These are phyloP conservation scores for Rosa persica DNA, from an alignment of 306 rosid genomes.

Conservation along the genomic window DNA sequence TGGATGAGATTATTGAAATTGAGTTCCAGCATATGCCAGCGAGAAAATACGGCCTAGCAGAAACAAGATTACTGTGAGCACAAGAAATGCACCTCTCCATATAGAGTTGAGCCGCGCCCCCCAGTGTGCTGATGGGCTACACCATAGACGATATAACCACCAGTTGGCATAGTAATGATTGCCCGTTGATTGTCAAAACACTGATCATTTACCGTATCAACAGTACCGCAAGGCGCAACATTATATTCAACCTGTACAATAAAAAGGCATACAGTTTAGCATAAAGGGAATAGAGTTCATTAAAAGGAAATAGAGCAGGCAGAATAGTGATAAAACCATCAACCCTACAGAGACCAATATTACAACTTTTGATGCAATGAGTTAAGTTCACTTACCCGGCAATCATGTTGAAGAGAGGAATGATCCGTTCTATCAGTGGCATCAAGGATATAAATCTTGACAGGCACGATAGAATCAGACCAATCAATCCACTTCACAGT, in stretches of 20 bases:
- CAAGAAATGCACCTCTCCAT: constrained; percentile 54
- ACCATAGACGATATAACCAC: constrained; percentile 68
- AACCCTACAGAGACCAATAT: not conserved
- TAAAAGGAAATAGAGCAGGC: not conserved
- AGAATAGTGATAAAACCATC: not conserved
- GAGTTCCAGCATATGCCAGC: not conserved
- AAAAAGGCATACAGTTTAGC: constrained; percentile 5
- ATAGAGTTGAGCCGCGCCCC: constrained; percentile 57
- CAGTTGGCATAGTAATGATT: constrained; percentile 35
- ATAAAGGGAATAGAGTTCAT: not conserved
- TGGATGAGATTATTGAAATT: not conserved
- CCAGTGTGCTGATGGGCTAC: constrained; percentile 84
- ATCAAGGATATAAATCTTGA: constrained; percentile 60
- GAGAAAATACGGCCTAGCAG: not conserved
- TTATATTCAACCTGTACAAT: constrained; percentile 56
- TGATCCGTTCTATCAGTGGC: constrained; percentile 50
- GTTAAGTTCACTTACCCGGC: constrained; percentile 41
- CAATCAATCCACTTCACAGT: constrained; percentile 78
- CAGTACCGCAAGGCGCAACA: constrained; percentile 45
- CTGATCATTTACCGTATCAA: constrained; percentile 6
- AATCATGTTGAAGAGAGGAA: constrained; percentile 35
- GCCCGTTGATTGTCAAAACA: constrained; percentile 39
- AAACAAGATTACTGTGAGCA: not conserved
- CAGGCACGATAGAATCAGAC: constrained; percentile 58
- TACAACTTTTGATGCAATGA: not conserved